Evolutionary conservation across 2,329 filamentous ascomycete species (phyloP).

Genomic region (Akanthomyces dipterigenus): DNA sequence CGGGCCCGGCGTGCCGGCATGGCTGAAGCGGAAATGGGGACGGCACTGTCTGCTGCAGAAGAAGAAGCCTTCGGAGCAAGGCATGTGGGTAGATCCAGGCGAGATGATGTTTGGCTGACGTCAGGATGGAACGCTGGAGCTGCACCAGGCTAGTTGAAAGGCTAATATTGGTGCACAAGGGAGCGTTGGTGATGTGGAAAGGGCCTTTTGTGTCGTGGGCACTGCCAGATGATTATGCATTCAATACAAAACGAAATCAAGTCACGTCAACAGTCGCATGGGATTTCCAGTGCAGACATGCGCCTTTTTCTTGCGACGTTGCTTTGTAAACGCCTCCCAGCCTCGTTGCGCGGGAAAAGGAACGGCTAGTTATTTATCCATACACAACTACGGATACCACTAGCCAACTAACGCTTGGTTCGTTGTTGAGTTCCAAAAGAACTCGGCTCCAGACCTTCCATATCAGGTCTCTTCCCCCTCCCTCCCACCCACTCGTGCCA

Average conservation of each 20-base stretch:
- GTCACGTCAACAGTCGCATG: background rate
- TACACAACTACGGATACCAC: background rate
- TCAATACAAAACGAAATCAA: background rate
- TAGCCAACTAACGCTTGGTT: no score
- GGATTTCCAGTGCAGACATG: background rate
- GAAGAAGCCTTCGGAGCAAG: conserved; percentile 25
- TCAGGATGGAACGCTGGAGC: background rate
- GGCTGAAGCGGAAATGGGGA: conserved; percentile 72
- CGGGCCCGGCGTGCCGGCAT: conserved; percentile 58
- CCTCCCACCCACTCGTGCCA: background rate
- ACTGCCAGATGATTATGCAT: background rate
- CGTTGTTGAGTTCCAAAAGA: background rate
- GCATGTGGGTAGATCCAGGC: conserved; percentile 14
- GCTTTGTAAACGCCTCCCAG: background rate
- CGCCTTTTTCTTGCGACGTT: background rate
- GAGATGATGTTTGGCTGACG: conserved; percentile 15
- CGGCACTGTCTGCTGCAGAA: conserved; percentile 75
- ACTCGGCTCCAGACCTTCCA: background rate
- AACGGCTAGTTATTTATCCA: background rate
- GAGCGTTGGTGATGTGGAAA: background rate
- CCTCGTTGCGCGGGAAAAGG: background rate
- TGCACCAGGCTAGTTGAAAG: background rate
- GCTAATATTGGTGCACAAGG: background rate
- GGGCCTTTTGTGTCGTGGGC: background rate
- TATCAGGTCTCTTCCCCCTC: background rate